These are phyloP conservation scores for Telfairia occidentalis DNA, from an alignment of 331 rosid species.

Conservation along the genomic window DNA sequence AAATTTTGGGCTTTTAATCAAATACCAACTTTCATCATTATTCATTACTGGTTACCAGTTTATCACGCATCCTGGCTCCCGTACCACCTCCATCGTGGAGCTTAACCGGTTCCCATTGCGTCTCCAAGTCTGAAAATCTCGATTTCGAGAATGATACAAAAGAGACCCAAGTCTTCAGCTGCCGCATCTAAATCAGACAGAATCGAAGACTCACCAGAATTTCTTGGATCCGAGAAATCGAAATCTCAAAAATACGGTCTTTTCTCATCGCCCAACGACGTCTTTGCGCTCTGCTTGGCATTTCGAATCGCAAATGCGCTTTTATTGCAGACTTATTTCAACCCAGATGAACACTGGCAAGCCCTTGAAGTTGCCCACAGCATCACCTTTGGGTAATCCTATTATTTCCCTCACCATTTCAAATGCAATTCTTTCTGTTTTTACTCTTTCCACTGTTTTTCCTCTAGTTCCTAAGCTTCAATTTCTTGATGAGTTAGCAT, in stretches of 20 bases:
- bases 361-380: slow-evolving; percentile 87
- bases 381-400: slow-evolving; percentile 52
- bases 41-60: too few species aligned
- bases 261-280: slow-evolving; percentile 20
- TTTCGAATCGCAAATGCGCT: slow-evolving; percentile 67
- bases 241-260: not conserved
- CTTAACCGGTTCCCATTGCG: not conserved
- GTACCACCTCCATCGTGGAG: too few species aligned
- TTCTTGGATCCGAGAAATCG: slow-evolving; percentile 4
- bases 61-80: too few species aligned
- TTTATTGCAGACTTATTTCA: slow-evolving; percentile 71
- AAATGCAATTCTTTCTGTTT: not conserved
- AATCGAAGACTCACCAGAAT: not conserved
- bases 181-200: slow-evolving; percentile 11
- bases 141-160: slow-evolving; percentile 8
- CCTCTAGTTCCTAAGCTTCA: not conserved
- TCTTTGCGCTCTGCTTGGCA: slow-evolving; percentile 44
- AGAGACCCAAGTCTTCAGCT: not conserved
- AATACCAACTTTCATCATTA: too few species aligned
- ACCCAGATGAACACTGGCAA: slow-evolving; percentile 97
- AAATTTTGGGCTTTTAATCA: too few species aligned
- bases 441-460: not conserved
- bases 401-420: not conserved
- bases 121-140: not conserved
- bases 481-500: not conserved